These are phyloP conservation scores for Purpureocillium lavendulum DNA, from an alignment of 2,329 filamentous ascomycete genomes.

Conservation along the genomic window DNA sequence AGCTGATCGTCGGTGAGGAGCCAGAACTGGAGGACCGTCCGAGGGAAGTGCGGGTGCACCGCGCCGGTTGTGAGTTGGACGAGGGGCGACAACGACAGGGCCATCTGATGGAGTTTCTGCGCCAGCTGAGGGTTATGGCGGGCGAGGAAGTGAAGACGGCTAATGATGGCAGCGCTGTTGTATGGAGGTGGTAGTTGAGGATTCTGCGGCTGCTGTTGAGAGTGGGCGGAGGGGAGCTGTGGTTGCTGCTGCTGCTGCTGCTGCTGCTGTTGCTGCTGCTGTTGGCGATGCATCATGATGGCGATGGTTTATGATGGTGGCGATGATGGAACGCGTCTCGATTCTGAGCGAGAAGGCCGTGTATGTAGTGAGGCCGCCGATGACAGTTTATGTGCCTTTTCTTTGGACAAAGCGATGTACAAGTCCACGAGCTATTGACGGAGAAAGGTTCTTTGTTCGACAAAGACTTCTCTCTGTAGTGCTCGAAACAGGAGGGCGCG, in stretches of 20 bases:
- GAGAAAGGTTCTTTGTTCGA: too few relatives aligned
- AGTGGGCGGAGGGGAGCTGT: not conserved
- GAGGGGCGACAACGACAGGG: constrained; percentile 56
- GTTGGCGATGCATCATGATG: constrained; percentile 5
- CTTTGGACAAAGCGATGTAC: too few relatives aligned
- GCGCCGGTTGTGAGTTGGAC: constrained; percentile 53
- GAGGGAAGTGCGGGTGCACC: constrained; percentile 58
- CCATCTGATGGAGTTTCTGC: constrained; percentile 57
- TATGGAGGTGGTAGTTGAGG: not conserved
- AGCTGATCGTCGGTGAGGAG: constrained; percentile 64
- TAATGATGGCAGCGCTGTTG: constrained; percentile 10
- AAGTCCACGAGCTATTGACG: too few relatives aligned
- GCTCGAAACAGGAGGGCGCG: too few relatives aligned
- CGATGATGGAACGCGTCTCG: too few relatives aligned
- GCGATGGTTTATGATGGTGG: not conserved
- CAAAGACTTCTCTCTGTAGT: too few relatives aligned
- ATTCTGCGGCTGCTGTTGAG: not conserved
- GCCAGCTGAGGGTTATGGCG: constrained; percentile 41
- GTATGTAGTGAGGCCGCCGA: too few relatives aligned
- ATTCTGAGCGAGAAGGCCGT: too few relatives aligned
- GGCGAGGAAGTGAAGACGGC: constrained; percentile 8
- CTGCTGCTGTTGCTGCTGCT: constrained; percentile 3
- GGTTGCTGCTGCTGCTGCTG: not conserved
- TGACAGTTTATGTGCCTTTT: too few relatives aligned
- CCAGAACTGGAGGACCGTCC: constrained; percentile 62